phyloP scores from a whole-genome alignment of 257 asterid genomes.

The Gentiana dahurica region DNA sequence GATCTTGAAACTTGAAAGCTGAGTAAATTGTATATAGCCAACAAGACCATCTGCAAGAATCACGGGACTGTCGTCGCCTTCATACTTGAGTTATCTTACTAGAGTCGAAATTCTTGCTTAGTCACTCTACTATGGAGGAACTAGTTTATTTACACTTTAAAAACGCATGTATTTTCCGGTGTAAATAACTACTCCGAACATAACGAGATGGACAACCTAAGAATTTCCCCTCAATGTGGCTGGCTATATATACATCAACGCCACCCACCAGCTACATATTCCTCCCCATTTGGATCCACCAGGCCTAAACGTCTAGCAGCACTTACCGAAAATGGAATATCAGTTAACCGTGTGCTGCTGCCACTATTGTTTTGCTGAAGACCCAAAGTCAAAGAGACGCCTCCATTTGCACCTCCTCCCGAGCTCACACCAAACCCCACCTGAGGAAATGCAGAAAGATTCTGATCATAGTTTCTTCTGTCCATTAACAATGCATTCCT shows the following conservation, averaged over 20 bases:
- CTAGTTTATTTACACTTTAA: too few species aligned
- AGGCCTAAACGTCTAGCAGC: conserved; percentile 91
- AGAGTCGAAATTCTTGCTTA: too few species aligned
- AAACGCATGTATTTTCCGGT: too few species aligned
- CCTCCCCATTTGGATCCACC: conserved; percentile 36
- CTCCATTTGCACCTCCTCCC: conserved; percentile 23
- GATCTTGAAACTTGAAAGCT: too few species aligned
- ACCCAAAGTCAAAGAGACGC: conserved; percentile 79
- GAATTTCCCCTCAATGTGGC: too few species aligned
- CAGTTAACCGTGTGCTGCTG: conserved; percentile 27
- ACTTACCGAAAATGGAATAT: conserved; percentile 41
- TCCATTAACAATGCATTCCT: conserved; percentile 5
- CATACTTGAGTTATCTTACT: too few species aligned
- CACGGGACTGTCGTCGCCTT: too few species aligned
- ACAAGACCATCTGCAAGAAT: too few species aligned
- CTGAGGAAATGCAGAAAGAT: conserved; percentile 24
- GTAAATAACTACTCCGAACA: too few species aligned
- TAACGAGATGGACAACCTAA: too few species aligned
- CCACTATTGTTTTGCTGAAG: conserved; percentile 62
- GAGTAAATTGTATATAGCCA: too few species aligned
- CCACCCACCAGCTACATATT: conserved; percentile 38
- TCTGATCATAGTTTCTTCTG: conserved; percentile 30
- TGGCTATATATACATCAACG: conserved; percentile 19
- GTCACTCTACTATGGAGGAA: too few species aligned
- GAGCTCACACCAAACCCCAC: conserved; percentile 23